Conservation (phyloP, 805 yeast genomes). For the Candida easanensis region DNA sequence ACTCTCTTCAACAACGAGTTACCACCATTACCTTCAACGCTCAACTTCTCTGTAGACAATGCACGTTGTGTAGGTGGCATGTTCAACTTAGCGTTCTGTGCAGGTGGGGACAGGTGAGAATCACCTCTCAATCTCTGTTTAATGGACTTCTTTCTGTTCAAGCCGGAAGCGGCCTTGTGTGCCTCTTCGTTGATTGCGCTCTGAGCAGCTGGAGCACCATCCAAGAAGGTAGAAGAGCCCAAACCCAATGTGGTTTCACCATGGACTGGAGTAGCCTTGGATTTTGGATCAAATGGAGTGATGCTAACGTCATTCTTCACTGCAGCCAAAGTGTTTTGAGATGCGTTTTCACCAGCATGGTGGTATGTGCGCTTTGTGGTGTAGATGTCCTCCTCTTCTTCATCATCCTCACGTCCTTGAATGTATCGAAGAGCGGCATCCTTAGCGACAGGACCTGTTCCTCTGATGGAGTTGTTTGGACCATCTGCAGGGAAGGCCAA, state of each 20-base stretch:
- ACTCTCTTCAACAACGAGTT: constrained; percentile 78
- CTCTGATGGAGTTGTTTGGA: constrained; percentile 82
- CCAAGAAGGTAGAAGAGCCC: constrained; percentile 88
- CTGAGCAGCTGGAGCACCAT: constrained; percentile 89
- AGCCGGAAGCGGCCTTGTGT: constrained; percentile 35
- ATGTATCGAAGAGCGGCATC: constrained; percentile 69
- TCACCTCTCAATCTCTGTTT: constrained; percentile 54
- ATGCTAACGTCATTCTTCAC: constrained; percentile 50
- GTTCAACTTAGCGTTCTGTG: constrained; percentile 2
- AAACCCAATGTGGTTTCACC: constrained; percentile 86
- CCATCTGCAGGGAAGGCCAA: constrained; percentile 95
- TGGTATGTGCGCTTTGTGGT: constrained; percentile 16
- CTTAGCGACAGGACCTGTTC: constrained; percentile 56
- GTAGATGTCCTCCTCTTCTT: constrained; percentile 36
- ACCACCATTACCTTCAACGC: constrained; percentile 31
- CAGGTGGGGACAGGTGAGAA: constrained; percentile 6
- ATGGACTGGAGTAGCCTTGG: constrained; percentile 70
- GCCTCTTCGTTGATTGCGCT: constrained; percentile 40
- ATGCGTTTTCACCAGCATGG: constrained; percentile 12
- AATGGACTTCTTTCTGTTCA: constrained; percentile 82
- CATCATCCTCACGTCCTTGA: constrained; percentile 65
- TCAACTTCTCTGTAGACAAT: constrained; percentile 12
- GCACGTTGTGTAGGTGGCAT: constrained; percentile 4
- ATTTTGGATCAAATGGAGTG: constrained; percentile 67
- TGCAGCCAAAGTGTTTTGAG: constrained; percentile 32